Evolutionary conservation across 345 rosid genomes (phyloP), one percentile per base, ranked within the genome.

Genomic region (Linum lewisii): DNA sequence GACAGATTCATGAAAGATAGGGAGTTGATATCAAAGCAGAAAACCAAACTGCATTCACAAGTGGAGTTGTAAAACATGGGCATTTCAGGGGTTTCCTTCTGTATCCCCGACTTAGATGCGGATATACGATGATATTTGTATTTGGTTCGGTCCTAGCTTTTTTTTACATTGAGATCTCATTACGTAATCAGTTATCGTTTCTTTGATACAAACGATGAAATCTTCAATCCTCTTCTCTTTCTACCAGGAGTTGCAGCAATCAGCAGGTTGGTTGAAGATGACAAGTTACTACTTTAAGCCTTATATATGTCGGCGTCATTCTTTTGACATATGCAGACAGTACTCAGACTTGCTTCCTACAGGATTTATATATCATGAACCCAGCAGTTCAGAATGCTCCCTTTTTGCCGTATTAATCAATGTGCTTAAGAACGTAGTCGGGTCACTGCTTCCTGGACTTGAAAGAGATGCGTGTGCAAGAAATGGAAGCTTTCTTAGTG

Each of bases 401-500:
- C 83, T 81, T 56, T 63, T 73, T 3, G 87, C 90, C 21, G 99
- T 84, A 25, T 85, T 77, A 51, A 78, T 77, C 92, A 93, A 72
- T 54, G 92, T 71, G 54, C 65, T 60, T 82, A 89, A 74, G 79
- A 93, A 93, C 63, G 72, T 74, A 75, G 70, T 68, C 22, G 82
- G 84, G 49, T 84, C 84, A 71, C 79, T 76, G 63, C 72, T 54
- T 52, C 65, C 25, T 44, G 92, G 90, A 65, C 80, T 78, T 42
- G 82, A 73, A 68, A 89, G 95, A 51, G 87, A 78, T 44, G 95
- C 86, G 50, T 93, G 91, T 6, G 91, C 79, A 72, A 93, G 73
- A 74, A 93, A 87, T 54, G 97, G 97, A 66, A 93, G 99, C 75
- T 90, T 93, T 56, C 97, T 77, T 34, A 93, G 66, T 20, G 97